Conservation (phyloP, 1,284 basidiomycete species). For the Neotropicomus parvogracilis region DNA sequence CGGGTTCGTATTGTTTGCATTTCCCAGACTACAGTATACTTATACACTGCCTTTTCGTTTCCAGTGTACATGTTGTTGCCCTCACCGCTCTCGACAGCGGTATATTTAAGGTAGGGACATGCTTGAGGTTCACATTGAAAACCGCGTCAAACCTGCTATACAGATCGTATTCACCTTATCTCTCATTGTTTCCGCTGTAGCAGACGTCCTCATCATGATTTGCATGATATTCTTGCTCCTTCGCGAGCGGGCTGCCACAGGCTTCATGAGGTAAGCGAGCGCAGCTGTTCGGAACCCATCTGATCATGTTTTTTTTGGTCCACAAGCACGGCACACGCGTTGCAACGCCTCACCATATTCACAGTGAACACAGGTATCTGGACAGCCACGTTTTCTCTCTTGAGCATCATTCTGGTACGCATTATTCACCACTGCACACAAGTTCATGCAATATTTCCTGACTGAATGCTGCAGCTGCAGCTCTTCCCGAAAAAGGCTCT, state of each 20-base stretch:
- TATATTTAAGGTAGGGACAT: no score
- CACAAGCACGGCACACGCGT: background rate
- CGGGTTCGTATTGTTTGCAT: constrained; percentile 6
- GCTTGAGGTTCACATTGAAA: no score
- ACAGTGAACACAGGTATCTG: constrained; percentile 11
- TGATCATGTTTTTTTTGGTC: no score
- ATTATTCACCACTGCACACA: background rate
- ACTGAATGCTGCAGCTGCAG: background rate
- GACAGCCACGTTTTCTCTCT: constrained; percentile 12
- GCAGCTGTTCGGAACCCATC: no score
- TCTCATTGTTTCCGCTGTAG: background rate
- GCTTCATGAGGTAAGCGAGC: constrained; percentile 3
- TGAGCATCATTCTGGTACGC: constrained; percentile 13
- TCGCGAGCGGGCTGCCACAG: background rate
- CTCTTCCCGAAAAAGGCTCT: background rate
- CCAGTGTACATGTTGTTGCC: background rate
- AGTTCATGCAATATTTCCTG: no score
- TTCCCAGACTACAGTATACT: background rate
- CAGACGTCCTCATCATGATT: constrained; percentile 12
- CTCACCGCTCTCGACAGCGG: background rate
- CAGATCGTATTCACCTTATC: background rate
- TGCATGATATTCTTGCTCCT: constrained; percentile 9
- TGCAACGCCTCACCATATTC: constrained; percentile 15
- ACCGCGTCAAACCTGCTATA: background rate
- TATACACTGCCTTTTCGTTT: background rate